phyloP scores from a whole-genome alignment of 768 basidiomycete genomes.

The Boletus barrowsii region DNA sequence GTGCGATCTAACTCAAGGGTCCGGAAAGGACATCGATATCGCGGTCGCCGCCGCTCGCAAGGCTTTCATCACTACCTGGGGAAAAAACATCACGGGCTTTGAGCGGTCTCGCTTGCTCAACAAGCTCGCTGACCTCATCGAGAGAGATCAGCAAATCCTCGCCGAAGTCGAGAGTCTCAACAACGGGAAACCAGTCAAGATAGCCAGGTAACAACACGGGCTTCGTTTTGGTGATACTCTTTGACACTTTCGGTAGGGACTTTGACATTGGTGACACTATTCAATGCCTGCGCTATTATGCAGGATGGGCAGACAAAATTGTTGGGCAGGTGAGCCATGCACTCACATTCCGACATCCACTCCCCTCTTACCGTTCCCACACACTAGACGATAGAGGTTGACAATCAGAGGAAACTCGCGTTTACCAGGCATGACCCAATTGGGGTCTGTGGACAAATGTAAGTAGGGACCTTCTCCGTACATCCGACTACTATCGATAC shows the following conservation, averaged over 20 bases:
- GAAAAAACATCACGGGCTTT: slow-evolving; percentile 80
- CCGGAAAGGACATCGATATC: slow-evolving; percentile 72
- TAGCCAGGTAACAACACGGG: slow-evolving; percentile 45
- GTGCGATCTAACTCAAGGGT: slow-evolving; percentile 40
- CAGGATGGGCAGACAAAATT: slow-evolving; percentile 96
- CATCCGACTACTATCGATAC: slow-evolving; percentile 6
- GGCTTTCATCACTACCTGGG: slow-evolving; percentile 87
- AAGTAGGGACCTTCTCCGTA: slow-evolving; percentile 17
- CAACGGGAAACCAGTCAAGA: slow-evolving; percentile 85
- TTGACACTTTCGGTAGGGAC: slow-evolving; percentile 45
- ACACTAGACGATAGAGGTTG: slow-evolving; percentile 69
- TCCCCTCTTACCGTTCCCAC: slow-evolving; percentile 3
- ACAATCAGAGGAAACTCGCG: slow-evolving; percentile 76
- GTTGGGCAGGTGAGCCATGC: slow-evolving; percentile 63
- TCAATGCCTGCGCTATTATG: slow-evolving; percentile 84
- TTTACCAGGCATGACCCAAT: slow-evolving; percentile 89
- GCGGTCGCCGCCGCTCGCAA: slow-evolving; percentile 81
- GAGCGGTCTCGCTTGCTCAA: slow-evolving; percentile 79
- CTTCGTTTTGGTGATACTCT: slow-evolving; percentile 22
- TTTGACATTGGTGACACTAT: slow-evolving; percentile 78
- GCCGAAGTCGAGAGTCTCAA: slow-evolving; percentile 85
- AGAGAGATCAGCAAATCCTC: slow-evolving; percentile 76
- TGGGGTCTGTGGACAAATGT: slow-evolving; percentile 96
- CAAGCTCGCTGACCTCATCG: slow-evolving; percentile 88
- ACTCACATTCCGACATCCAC: slow-evolving; percentile 1